Percentiles rank a stretch among this genome's conserved stretches.
These are phyloP conservation scores for Penstemon eatonii DNA, from an alignment of 257 asterid genomes.

Conservation along the genomic window DNA sequence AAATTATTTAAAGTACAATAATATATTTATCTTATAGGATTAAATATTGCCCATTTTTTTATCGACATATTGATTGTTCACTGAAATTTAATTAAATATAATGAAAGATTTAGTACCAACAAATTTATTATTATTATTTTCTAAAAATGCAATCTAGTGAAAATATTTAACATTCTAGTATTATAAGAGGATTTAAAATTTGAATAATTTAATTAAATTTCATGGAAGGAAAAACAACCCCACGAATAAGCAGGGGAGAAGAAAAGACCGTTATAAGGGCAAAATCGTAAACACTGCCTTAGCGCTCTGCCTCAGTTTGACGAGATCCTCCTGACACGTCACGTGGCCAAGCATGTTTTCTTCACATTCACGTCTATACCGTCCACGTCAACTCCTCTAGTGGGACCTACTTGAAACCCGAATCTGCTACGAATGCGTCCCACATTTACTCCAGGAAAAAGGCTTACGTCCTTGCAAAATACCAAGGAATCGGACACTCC, in stretches of 20 bases:
- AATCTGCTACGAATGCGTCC: conserved; percentile 50
- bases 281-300: conserved; percentile 19
- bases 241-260: not conserved
- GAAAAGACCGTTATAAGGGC: conserved; percentile 22
- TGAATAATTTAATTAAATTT: not conserved
- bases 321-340: conserved; percentile 59
- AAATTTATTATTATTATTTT: too few species aligned
- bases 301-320: conserved; percentile 29
- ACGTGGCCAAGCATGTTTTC: conserved; percentile 53
- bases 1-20: too few species aligned
- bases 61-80: too few species aligned
- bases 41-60: too few species aligned
- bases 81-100: too few species aligned
- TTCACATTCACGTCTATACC: conserved; percentile 54
- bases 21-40: too few species aligned
- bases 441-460: conserved; percentile 39
- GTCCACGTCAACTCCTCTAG: conserved; percentile 32
- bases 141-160: too few species aligned
- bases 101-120: too few species aligned
- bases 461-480: conserved; percentile 28
- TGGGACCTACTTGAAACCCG: conserved; percentile 47
- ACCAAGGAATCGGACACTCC: conserved; percentile 29
- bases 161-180: too few species aligned
- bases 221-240: not conserved
- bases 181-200: too few species aligned